phyloP scores from a whole-genome alignment of 768 basidiomycete genomes.

The Suillus cothurnatus region DNA sequence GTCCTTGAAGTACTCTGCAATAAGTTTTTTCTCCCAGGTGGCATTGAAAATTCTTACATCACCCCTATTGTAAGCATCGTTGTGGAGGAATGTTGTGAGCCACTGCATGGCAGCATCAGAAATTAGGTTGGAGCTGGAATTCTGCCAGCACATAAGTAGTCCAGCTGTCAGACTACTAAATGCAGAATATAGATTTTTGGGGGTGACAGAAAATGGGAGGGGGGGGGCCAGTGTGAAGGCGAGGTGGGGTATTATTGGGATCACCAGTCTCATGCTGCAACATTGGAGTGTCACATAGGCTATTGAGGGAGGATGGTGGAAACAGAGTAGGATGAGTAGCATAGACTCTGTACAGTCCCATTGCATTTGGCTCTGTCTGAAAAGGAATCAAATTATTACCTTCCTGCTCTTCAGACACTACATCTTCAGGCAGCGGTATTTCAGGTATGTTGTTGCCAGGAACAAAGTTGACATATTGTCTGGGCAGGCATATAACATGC shows the following conservation, averaged over 20 bases:
- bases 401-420: neutral
- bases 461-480: constrained; percentile 4
- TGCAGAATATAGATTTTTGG: neutral
- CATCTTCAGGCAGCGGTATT: neutral
- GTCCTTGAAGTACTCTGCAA: constrained; percentile 7
- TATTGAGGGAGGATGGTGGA: neutral
- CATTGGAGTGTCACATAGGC: neutral
- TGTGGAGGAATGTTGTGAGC: too few relatives aligned
- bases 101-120: constrained; percentile 13
- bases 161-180: neutral
- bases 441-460: neutral
- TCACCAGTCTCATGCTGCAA: neutral
- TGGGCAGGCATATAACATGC: constrained; percentile 1
- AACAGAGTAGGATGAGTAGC: neutral
- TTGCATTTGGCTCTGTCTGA: neutral
- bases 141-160: neutral
- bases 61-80: constrained; percentile 15
- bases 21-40: neutral
- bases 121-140: neutral
- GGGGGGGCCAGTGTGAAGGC: neutral
- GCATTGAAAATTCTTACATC: constrained; percentile 25
- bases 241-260: neutral
- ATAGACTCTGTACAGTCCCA: neutral
- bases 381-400: neutral
- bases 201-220: neutral